These are phyloP conservation scores for Penicillium ucsense DNA, from an alignment of 495 filamentous ascomycete species.

Conservation along the genomic window DNA sequence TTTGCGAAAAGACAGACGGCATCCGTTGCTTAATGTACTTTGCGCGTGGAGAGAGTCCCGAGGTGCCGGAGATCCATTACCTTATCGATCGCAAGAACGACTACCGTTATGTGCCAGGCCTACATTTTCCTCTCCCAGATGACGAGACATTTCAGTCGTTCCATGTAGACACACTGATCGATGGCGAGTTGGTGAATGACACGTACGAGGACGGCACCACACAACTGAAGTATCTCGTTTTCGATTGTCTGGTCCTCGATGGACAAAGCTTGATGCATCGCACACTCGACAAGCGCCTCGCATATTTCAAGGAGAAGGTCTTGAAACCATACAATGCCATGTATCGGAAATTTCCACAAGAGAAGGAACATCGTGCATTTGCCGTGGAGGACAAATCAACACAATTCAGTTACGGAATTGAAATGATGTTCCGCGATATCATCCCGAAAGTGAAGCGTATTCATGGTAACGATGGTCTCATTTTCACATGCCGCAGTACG, in stretches of 20 bases:
- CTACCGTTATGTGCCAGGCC: slow-evolving; percentile 68
- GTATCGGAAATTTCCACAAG: slow-evolving; percentile 57
- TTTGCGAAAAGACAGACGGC: slow-evolving; percentile 97
- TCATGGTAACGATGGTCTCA: slow-evolving; percentile 91
- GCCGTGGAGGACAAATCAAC: slow-evolving; percentile 75
- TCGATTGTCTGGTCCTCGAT: slow-evolving; percentile 84
- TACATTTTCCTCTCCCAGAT: slow-evolving; percentile 71
- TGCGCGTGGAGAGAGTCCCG: slow-evolving; percentile 43
- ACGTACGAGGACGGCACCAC: slow-evolving; percentile 46
- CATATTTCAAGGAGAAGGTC: slow-evolving; percentile 70
- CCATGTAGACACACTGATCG: slow-evolving; percentile 74
- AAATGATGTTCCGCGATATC: slow-evolving; percentile 80
- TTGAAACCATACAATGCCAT: slow-evolving; percentile 70
- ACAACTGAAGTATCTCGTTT: slow-evolving; percentile 77
- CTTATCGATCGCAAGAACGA: slow-evolving; percentile 96
- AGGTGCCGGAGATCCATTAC: slow-evolving; percentile 54
- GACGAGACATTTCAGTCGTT: slow-evolving; percentile 49
- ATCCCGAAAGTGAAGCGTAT: slow-evolving; percentile 62
- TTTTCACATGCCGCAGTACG: slow-evolving; percentile 84
- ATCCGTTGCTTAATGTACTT: slow-evolving; percentile 91
- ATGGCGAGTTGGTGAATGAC: slow-evolving; percentile 89
- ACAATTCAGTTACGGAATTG: slow-evolving; percentile 77
- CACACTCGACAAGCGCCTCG: slow-evolving; percentile 80
- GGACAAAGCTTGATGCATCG: slow-evolving; percentile 62
- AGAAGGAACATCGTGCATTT: slow-evolving; percentile 63